Evolutionary conservation across 2,329 filamentous ascomycete genomes (phyloP).

Genomic region (Xylaria sp.): DNA sequence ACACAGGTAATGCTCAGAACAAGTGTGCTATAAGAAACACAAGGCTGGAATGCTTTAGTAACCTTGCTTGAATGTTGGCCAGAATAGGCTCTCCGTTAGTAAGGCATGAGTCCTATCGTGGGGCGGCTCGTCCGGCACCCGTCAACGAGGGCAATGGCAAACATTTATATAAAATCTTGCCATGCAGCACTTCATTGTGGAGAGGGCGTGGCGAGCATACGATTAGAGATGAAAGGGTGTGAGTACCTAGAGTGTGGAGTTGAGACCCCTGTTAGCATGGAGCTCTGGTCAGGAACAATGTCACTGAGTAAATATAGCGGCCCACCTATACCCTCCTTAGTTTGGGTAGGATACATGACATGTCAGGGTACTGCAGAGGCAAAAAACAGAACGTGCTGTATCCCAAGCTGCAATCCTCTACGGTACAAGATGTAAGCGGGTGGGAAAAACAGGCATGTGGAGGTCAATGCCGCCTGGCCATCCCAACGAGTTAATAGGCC

Average conservation of each 20-base stretch:
- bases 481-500: constrained; percentile 41
- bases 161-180: constrained; percentile 54
- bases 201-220: constrained; percentile 50
- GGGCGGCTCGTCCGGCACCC: constrained; percentile 45
- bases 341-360: constrained; percentile 40
- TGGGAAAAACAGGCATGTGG: constrained; percentile 45
- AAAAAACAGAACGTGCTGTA: constrained; percentile 41
- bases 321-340: constrained; percentile 44
- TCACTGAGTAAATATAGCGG: constrained; percentile 39
- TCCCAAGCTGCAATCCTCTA: constrained; percentile 39
- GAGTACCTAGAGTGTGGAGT: constrained; percentile 45
- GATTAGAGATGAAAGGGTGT: constrained; percentile 47
- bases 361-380: constrained; percentile 40
- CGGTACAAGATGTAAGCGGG: constrained; percentile 38
- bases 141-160: constrained; percentile 51
- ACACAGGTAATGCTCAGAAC: constrained; percentile 15
- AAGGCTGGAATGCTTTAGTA: constrained; percentile 18
- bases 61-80: constrained; percentile 18
- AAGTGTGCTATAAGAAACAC: constrained; percentile 21
- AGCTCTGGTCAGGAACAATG: constrained; percentile 45
- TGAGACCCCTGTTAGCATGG: constrained; percentile 40
- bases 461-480: constrained; percentile 42
- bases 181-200: constrained; percentile 48
- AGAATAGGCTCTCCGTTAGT: constrained; percentile 21
- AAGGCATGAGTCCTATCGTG: constrained; percentile 42